phyloP scores from a whole-genome alignment of 2,329 filamentous ascomycete species.

The Paracoccidioides brasiliensis region DNA sequence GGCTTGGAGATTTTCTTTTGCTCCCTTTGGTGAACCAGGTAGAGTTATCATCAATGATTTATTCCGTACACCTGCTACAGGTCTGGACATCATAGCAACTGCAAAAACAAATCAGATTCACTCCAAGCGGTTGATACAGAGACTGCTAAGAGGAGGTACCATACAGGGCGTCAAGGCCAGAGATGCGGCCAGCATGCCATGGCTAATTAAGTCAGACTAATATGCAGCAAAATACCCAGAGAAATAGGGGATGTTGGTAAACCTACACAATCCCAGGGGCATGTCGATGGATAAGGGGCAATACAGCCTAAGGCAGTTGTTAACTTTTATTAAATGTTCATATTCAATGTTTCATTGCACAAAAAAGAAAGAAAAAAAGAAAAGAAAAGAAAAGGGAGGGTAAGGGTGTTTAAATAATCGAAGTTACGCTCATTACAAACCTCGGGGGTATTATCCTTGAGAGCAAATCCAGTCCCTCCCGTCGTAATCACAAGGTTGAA shows the following conservation, averaged over 20 bases:
- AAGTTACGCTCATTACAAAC: constrained; percentile 33
- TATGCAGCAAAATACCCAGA: not conserved
- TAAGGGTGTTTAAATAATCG: constrained; percentile 6
- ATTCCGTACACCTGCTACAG: constrained; percentile 76
- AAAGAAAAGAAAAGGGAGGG: too few relatives aligned
- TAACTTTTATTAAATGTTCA: not conserved
- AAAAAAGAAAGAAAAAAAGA: too few relatives aligned
- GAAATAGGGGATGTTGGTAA: not conserved
- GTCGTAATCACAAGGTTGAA: constrained; percentile 73
- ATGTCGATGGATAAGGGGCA: constrained; percentile 65
- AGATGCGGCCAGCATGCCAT: constrained; percentile 83
- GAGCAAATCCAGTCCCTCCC: constrained; percentile 85
- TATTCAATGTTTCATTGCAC: not conserved
- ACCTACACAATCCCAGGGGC: constrained; percentile 71
- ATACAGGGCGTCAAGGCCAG: constrained; percentile 78
- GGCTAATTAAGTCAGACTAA: constrained; percentile 34
- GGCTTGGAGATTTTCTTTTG: constrained; percentile 81
- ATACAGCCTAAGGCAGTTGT: constrained; percentile 50
- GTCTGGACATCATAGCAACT: constrained; percentile 96
- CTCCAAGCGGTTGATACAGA: constrained; percentile 6
- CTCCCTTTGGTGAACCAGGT: constrained; percentile 89
- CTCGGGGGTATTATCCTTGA: constrained; percentile 77
- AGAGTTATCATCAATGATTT: constrained; percentile 74
- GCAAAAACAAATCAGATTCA: constrained; percentile 13
- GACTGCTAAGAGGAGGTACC: constrained; percentile 21